Evolutionary conservation across 2,329 filamentous ascomycete genomes (phyloP), one percentile per base, ranked within the genome.

Genomic region (Didymella glomerata): DNA sequence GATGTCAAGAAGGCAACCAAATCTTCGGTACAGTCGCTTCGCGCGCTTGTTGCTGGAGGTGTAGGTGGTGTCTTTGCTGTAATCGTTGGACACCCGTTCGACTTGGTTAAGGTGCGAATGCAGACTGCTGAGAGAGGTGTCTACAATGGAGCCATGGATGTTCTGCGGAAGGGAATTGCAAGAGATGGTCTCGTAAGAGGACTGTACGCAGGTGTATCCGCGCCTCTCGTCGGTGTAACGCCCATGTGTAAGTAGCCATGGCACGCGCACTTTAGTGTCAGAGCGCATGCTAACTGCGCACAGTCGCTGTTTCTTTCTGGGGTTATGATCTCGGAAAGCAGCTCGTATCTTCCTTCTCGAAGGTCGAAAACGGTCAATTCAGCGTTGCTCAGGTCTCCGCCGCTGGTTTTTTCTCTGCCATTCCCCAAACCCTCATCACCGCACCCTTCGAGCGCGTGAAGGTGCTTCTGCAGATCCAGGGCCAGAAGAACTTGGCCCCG

Each of bases 361-460:
- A 85, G 16, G 87, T 87, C 57, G 82, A 88, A 66, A 87, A 92
- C 78, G 82, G 86, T 51, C 86, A 89, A 68, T 92, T 91, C 80
- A 88, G 88, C 59, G 93, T 97, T 73, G 90, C 84, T 42, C 95
- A 99, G 79, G 88, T 96, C 79, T 95, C 92, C 32, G 86, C 92
- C 34, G 95, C 95, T 14, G 95, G 95, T 65, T 97, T 97, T 71
- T 79, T 99, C 86, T 96, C 92, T 74, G 95, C 95, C 61, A 90
- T 99, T 60, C 95, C 95, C 72, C 96, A 96, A 92, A 99, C 95
- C 4, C 81, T 92, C 79, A 97, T 99, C 82, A 98, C 95, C n/a
- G 95, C 95, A 4, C 95, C 95, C 61, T 98, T 99, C 77, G 95
- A 99, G 85, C 94, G 95, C 73, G 93, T 99, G 70, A 99, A 99